Evolutionary conservation across 306 rosid species (phyloP).

Genomic region (Prunus campanulata): DNA sequence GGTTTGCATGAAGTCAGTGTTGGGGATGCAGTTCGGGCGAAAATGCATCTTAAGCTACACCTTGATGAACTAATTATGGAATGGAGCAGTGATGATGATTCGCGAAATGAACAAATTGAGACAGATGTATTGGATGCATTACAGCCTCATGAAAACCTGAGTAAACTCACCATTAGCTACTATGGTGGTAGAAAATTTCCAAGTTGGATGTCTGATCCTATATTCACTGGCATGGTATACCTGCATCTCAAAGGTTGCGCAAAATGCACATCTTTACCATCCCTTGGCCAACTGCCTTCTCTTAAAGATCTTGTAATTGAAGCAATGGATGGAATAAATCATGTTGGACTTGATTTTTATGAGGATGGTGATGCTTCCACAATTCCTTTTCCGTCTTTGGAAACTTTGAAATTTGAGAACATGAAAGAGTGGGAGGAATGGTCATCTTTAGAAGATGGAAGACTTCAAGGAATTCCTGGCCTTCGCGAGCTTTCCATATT

Average conservation of each 20-base stretch:
- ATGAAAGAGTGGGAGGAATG: constrained; percentile 34
- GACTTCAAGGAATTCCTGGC: constrained; percentile 9
- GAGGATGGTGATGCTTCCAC: constrained; percentile 9
- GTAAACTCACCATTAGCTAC: constrained; percentile 21
- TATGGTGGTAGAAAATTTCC: constrained; percentile 30
- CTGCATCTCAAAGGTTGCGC: constrained; percentile 4
- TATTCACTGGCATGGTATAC: not conserved
- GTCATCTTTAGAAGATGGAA: constrained; percentile 11
- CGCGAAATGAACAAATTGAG: constrained; percentile 9
- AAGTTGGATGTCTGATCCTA: constrained; percentile 19
- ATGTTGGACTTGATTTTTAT: constrained; percentile 23
- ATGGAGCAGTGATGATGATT: constrained; percentile 13
- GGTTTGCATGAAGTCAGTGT: constrained; percentile 4
- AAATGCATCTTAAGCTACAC: not conserved
- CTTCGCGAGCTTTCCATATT: constrained; percentile 20
- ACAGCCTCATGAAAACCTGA: constrained; percentile 17
- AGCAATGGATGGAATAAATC: constrained; percentile 8
- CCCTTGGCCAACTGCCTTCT: constrained; percentile 27
- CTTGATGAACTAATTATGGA: constrained; percentile 3
- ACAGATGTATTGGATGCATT: constrained; percentile 23
- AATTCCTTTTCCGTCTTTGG: constrained; percentile 17
- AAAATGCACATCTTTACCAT: constrained; percentile 14
- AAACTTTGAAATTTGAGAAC: constrained; percentile 17
- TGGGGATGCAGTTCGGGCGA: constrained; percentile 7
- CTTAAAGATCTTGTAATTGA: constrained; percentile 25